Percentiles rank a stretch among this genome's conserved stretches.
These are phyloP conservation scores for Colletotrichum incanum DNA, from an alignment of 2,329 filamentous ascomycete species.

Conservation along the genomic window DNA sequence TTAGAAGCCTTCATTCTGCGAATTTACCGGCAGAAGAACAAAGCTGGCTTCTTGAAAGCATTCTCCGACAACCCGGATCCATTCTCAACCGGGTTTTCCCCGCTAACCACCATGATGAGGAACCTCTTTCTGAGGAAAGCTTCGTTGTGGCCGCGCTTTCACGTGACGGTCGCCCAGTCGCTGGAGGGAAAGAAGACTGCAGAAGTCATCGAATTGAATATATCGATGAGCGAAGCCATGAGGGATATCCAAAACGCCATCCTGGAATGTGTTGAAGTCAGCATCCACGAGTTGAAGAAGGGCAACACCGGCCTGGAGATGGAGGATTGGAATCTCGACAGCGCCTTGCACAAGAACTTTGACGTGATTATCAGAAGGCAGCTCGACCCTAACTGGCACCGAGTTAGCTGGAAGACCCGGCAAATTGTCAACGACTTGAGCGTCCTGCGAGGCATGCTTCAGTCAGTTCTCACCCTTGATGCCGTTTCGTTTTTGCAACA, in stretches of 20 bases:
- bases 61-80: slow-evolving; percentile 96
- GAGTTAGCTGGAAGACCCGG: slow-evolving; percentile 93
- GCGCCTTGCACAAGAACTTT: slow-evolving; percentile 92
- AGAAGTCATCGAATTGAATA: slow-evolving; percentile 96
- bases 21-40: slow-evolving; percentile 95
- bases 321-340: slow-evolving; percentile 97
- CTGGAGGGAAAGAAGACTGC: slow-evolving; percentile 93
- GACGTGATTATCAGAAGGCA: slow-evolving; percentile 90
- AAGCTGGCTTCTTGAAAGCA: slow-evolving; percentile 92
- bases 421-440: slow-evolving; percentile 94
- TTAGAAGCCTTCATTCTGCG: slow-evolving; percentile 95
- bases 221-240: slow-evolving; percentile 97
- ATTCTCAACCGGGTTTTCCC: slow-evolving; percentile 89
- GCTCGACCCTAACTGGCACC: slow-evolving; percentile 96
- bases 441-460: slow-evolving; percentile 85
- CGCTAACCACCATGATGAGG: slow-evolving; percentile 90
- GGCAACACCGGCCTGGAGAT: slow-evolving; percentile 91
- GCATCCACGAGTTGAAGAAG: slow-evolving; percentile 94
- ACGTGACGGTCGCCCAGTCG: slow-evolving; percentile 89
- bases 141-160: slow-evolving; percentile 93
- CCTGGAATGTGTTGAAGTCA: slow-evolving; percentile 95
- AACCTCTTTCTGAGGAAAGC: slow-evolving; percentile 92
- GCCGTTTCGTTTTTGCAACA: slow-evolving; percentile 93
- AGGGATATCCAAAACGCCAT: slow-evolving; percentile 93
- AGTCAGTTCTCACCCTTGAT: slow-evolving; percentile 87